These are phyloP conservation scores for Puccinia triticina DNA, from an alignment of 1,284 basidiomycete species.

Conservation along the genomic window DNA sequence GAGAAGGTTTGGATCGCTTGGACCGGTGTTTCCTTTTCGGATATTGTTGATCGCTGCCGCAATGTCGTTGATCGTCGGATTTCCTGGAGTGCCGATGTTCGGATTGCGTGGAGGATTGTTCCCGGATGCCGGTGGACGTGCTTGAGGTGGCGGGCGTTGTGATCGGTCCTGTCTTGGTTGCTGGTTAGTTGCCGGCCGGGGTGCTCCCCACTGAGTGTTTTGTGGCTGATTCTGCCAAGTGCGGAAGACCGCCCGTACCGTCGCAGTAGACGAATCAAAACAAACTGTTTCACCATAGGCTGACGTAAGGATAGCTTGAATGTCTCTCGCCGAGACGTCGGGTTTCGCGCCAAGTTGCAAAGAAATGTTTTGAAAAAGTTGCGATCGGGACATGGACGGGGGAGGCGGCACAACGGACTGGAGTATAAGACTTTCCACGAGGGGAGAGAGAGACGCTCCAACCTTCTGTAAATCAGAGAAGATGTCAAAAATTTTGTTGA, in stretches of 20 bases:
- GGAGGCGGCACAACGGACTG: background rate
- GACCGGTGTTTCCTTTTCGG: background rate
- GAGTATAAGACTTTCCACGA: background rate
- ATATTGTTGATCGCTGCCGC: background rate
- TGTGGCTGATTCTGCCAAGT: too few species aligned
- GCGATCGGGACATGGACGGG: background rate
- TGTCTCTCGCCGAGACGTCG: too few species aligned
- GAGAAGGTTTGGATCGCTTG: background rate
- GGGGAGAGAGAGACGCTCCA: background rate
- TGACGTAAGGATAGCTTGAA: too few species aligned
- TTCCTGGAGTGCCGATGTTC: background rate
- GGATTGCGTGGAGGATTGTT: background rate
- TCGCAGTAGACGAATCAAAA: background rate
- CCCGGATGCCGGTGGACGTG: background rate
- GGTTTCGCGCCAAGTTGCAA: too few species aligned
- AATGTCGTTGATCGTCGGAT: background rate
- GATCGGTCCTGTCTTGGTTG: too few species aligned
- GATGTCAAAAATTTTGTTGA: too few species aligned
- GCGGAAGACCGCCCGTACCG: background rate
- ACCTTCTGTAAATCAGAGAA: background rate
- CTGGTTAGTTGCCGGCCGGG: too few species aligned
- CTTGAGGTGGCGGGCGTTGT: background rate
- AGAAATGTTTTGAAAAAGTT: too few species aligned
- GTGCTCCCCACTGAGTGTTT: too few species aligned
- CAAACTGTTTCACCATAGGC: slow-evolving; percentile 2